Conservation (phyloP, 805 yeast species). For the Barnettozyma populi region DNA sequence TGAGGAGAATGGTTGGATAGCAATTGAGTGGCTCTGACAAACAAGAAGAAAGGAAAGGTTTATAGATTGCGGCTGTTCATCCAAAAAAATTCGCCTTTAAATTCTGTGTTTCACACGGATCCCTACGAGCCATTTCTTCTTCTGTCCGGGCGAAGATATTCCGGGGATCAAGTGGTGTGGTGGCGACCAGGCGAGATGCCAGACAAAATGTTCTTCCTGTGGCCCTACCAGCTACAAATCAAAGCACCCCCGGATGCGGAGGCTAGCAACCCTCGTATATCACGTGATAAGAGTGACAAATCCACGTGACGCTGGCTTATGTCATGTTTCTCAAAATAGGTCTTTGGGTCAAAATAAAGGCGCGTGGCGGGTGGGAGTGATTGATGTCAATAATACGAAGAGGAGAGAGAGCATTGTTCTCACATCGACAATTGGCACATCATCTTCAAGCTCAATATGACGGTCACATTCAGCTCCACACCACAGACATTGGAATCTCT, state of each 20-base stretch:
- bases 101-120: background rate
- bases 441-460: background rate
- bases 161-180: background rate
- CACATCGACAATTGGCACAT: too few relatives aligned
- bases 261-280: background rate
- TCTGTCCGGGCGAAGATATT: background rate
- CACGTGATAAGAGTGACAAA: background rate
- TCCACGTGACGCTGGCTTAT: background rate
- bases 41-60: background rate
- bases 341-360: too few relatives aligned
- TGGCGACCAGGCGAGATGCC: background rate
- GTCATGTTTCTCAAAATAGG: too few relatives aligned
- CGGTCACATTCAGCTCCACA: conserved; percentile 13
- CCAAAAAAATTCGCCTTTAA: background rate
- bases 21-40: background rate
- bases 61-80: too few relatives aligned
- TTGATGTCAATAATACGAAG: too few relatives aligned
- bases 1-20: background rate
- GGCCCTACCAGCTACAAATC: background rate
- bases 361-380: too few relatives aligned
- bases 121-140: background rate
- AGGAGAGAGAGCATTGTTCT: too few relatives aligned
- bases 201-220: background rate
- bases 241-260: too few relatives aligned
- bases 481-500: conserved; percentile 12